phyloP scores from a whole-genome alignment of 495 filamentous ascomycete genomes.

The Aspergillus steynii region DNA sequence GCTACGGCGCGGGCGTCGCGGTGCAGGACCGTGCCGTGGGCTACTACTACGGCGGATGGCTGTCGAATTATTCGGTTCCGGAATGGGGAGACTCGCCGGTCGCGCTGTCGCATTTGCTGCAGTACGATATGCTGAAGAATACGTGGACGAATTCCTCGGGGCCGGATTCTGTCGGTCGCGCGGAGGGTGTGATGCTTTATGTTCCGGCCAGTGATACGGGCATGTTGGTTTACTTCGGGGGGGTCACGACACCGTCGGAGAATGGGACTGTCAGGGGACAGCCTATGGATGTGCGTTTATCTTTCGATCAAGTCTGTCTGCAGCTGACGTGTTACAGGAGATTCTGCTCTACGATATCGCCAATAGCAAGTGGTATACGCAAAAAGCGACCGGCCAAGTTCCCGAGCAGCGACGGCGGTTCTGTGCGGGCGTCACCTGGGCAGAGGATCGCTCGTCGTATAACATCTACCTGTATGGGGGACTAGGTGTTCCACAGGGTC shows the following conservation, averaged over 20 bases:
- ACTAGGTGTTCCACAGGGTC: not conserved
- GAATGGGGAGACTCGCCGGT: not conserved
- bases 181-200: conserved; percentile 12
- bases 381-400: conserved; percentile 13
- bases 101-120: conserved; percentile 3
- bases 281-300: conserved; percentile 7
- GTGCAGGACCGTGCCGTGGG: conserved; percentile 7
- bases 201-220: conserved; percentile 9
- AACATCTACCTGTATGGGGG: conserved; percentile 17
- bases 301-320: not conserved
- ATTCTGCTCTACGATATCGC: conserved; percentile 13
- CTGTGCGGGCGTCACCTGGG: conserved; percentile 13
- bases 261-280: conserved; percentile 1
- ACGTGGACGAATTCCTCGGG: conserved; percentile 13
- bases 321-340: conserved; percentile 1
- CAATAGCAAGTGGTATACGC: conserved; percentile 13
- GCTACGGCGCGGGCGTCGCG: conserved; percentile 9
- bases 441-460: conserved; percentile 11
- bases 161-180: conserved; percentile 8
- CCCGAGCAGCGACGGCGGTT: conserved; percentile 8
- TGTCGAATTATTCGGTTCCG: conserved; percentile 8
- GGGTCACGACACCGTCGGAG: not conserved
- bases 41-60: conserved; percentile 15
- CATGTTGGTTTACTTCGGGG: conserved; percentile 14
- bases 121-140: conserved; percentile 10